These are phyloP conservation scores for Aurinia saxatilis DNA, from an alignment of 345 rosid genomes.

Conservation along the genomic window DNA sequence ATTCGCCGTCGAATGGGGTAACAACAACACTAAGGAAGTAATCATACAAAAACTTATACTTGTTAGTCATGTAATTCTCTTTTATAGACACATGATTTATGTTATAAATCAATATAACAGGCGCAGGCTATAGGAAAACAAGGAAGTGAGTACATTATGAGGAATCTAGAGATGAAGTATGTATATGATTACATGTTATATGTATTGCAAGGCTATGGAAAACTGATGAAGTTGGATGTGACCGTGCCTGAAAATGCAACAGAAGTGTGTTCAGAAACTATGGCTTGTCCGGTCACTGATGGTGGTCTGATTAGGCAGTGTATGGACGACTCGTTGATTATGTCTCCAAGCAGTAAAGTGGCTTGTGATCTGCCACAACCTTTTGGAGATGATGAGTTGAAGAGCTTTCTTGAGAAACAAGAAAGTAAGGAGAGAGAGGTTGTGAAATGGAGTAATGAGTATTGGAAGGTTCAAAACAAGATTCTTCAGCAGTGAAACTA, in stretches of 20 bases:
- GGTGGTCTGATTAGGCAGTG: constrained; percentile 31
- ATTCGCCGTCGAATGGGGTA: constrained; percentile 31
- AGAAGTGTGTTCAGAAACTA: constrained; percentile 37
- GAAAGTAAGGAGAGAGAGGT: constrained; percentile 17
- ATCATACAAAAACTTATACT: too few relatives aligned
- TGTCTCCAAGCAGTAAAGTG: constrained; percentile 28
- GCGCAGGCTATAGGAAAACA: constrained; percentile 44
- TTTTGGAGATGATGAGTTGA: constrained; percentile 20
- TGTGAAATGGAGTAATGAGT: constrained; percentile 26
- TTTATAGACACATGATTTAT: not conserved
- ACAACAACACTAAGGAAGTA: constrained; percentile 20
- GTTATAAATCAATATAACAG: too few relatives aligned
- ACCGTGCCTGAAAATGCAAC: constrained; percentile 29
- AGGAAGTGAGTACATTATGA: constrained; percentile 38
- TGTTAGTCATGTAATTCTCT: not conserved
- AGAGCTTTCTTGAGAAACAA: constrained; percentile 25
- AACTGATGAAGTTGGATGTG: constrained; percentile 45
- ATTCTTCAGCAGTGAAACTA: not conserved
- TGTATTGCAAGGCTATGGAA: constrained; percentile 36
- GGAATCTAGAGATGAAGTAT: constrained; percentile 37
- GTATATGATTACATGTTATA: constrained; percentile 63
- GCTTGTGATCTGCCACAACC: constrained; percentile 46
- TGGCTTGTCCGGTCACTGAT: constrained; percentile 32
- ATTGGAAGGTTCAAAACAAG: constrained; percentile 12
- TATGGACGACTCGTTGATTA: constrained; percentile 47